Evolutionary conservation across 495 filamentous ascomycete genomes (phyloP), one percentile per base, ranked within the genome.

Genomic region (Parmelia sp.): DNA sequence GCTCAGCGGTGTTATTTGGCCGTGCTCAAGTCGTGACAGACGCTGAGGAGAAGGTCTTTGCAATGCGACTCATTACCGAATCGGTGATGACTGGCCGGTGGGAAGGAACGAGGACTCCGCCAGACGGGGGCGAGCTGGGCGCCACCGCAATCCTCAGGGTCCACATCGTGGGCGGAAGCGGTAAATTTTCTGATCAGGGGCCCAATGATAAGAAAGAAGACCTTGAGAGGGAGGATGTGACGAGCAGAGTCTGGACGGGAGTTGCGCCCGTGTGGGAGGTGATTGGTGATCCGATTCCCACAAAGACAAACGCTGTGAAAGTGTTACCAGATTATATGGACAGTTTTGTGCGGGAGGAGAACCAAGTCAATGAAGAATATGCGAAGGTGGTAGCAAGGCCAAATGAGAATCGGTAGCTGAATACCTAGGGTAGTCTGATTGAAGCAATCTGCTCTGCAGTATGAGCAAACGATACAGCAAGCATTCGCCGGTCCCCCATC

Each of bases 41-140:
- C 60, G 71, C 75, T 2, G 82, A 77, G 10, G 91, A 95, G 72
- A 91, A 92, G 71, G 74, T 88, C 10, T 96, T 82, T 76, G 91
- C 91, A 2, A 88, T 96, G 86, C 75, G 88, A 65, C 75, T 89
- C 21, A 84, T 96, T 65, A 95, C 91, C 9, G 82, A 95, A 73
- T 78, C 80, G 8, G 82, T 92, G 12, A 80, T 91, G 5, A 73
- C 82, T 1, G 73, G 77, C 17, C 86, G 91, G 19, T 95, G 89
- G 84, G 73, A 74, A 8, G 75, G 87, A 70, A 82, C 87, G 12
- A 82, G 91, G 3, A 74, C 84, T 19, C 90, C 90, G 23, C 90
- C 90, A 3, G 87, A 83, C 62, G 75, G 76, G 51, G 83, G 84
- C 3, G 91, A 96, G 79, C 82, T 95, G 82, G 83, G 81, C 55